Evolutionary conservation across 2,329 filamentous ascomycete genomes (phyloP).

Genomic region (Sarocladium strictum): DNA sequence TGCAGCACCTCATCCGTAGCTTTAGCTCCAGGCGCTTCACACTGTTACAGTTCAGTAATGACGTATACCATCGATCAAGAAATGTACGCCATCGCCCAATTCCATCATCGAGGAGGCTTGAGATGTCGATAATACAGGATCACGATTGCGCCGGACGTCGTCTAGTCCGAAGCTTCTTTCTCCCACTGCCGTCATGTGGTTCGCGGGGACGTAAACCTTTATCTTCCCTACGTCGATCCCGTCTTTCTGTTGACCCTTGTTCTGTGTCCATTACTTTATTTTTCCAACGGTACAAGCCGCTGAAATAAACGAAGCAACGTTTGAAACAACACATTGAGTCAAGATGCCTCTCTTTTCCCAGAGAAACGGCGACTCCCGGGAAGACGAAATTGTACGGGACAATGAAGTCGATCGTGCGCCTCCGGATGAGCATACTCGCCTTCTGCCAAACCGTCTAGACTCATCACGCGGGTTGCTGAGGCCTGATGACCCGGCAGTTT

Average conservation of each 20-base stretch:
- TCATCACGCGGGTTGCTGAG: conserved; percentile 30
- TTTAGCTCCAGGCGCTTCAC: background rate
- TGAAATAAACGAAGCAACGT: background rate
- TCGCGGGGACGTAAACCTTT: background rate
- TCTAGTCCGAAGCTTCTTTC: conserved; percentile 4
- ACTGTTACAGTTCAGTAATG: background rate
- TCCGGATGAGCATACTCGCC: conserved; percentile 52
- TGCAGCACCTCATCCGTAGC: background rate
- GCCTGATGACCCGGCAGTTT: conserved; percentile 50
- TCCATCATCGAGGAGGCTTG: background rate
- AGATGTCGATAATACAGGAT: conserved; percentile 7
- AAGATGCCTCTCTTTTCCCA: conserved; percentile 30
- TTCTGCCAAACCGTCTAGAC: conserved; percentile 64
- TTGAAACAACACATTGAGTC: background rate
- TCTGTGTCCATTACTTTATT: too few species aligned
- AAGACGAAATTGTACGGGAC: conserved; percentile 17
- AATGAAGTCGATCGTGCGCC: conserved; percentile 20
- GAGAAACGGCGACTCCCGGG: conserved; percentile 16
- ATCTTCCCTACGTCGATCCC: background rate
- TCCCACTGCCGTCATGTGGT: background rate
- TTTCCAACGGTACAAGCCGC: background rate
- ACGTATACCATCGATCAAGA: conserved; percentile 1
- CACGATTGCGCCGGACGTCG: background rate
- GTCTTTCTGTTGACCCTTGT: background rate
- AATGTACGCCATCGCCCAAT: background rate